Base-by-base conservation (phyloP, 805 yeast genomes). In the Yamadazyma scolyti region DNA sequence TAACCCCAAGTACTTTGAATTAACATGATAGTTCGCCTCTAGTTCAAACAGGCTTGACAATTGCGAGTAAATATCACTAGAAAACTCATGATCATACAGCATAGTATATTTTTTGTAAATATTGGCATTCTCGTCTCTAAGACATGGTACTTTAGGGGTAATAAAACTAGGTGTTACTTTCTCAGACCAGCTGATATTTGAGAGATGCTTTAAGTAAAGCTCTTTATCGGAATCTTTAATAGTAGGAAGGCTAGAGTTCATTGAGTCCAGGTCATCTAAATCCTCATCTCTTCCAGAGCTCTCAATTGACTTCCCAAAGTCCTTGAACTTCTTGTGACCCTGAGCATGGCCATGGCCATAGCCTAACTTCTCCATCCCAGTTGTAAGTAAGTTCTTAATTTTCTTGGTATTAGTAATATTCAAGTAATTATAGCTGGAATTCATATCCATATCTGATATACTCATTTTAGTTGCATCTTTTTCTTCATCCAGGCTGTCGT, bases 301-400 rank as follows among this genome's bases (percentile, higher is more conserved):
- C n/a, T n/a, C n/a, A n/a, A n/a, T n/a, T n/a, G n/a, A n/a, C n/a
- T n/a, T n/a, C n/a, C n/a, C n/a, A n/a, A n/a, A n/a, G n/a, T n/a
- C n/a, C n/a, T n/a, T n/a, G n/a, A n/a, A n/a, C n/a, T 19, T 7
- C 21, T 7, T 19, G 21, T 19, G 21, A 19, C 21, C n/a, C n/a
- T n/a, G n/a, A n/a, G n/a, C n/a, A n/a, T n/a, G n/a, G n/a, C 20
- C 9, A 29, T 26, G 21, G n/a, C 18, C 22, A 28, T 42, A 42
- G 3, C 46, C 46, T 22, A 42, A 26, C 26, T 39, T 38, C 20
- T 42, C 46, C 41, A 42, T 42, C 10, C 46, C 43, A n/a, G 46
- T 36, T 3, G 46, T 33, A 4, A 42, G 22, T 18, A 42, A 19
- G 20, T 28, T 36, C 29, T 32, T 42, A 16, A 42, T 33, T 18